These are phyloP conservation scores for Monosporozyma unispora DNA, from an alignment of 805 yeast genomes.

Conservation along the genomic window DNA sequence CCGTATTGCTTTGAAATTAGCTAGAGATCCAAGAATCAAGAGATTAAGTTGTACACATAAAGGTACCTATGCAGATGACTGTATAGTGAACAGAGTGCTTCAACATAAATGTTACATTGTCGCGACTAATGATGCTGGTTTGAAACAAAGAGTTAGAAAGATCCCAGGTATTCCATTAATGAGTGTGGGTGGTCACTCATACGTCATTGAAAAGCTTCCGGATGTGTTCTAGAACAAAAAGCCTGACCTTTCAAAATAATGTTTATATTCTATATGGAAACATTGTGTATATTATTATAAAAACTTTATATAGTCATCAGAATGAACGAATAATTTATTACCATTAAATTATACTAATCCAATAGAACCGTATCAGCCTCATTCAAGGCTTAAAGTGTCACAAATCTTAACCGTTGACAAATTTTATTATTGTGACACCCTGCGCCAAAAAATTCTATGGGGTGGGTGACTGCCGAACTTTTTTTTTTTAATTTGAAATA, in stretches of 20 bases:
- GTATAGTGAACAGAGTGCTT: constrained; percentile 83
- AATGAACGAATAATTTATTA: neutral
- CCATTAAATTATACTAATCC: too few relatives aligned
- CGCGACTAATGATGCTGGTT: constrained; percentile 96
- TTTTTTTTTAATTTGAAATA: too few relatives aligned
- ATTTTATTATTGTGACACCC: neutral
- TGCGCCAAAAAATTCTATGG: neutral
- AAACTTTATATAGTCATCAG: neutral
- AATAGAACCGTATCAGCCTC: too few relatives aligned
- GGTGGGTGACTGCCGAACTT: neutral
- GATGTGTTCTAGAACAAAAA: constrained; percentile 74
- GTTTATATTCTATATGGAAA: neutral
- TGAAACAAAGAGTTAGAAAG: constrained; percentile 87
- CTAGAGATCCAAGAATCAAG: constrained; percentile 86
- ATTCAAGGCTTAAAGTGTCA: neutral
- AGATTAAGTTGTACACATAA: constrained; percentile 84
- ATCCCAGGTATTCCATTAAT: constrained; percentile 95
- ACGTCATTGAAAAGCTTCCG: constrained; percentile 89
- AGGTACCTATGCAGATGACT: constrained; percentile 98
- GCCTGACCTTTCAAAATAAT: neutral
- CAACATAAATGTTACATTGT: constrained; percentile 96
- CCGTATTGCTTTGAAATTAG: constrained; percentile 84
- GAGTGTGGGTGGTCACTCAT: constrained; percentile 92
- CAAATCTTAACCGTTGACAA: too few relatives aligned
- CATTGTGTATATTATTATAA: neutral